A percentile compares a stretch with the other conserved stretches of the same genome.
phyloP scores from a whole-genome alignment of 192 early-diverging fungal genomes.

The Coemansia sp. region DNA sequence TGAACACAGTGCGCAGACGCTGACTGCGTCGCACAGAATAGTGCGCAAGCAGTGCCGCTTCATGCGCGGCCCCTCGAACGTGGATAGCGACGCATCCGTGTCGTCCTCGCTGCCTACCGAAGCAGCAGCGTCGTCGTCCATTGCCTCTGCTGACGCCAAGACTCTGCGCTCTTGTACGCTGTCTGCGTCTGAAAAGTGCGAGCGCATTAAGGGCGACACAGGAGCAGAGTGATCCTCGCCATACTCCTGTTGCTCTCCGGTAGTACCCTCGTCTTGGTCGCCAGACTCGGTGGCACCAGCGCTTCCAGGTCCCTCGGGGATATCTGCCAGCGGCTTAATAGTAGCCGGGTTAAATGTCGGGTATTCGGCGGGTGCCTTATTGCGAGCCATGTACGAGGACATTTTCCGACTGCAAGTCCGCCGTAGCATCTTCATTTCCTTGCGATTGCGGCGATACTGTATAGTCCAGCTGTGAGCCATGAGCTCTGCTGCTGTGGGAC shows the following conservation, averaged over 20 bases:
- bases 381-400: slow-evolving; percentile 50
- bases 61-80: slow-evolving; percentile 52
- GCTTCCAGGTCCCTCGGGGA: slow-evolving; percentile 9
- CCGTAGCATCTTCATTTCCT: slow-evolving; percentile 57
- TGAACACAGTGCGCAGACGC: slow-evolving; percentile 40
- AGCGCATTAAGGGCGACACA: not conserved
- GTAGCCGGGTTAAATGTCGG: slow-evolving; percentile 39
- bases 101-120: slow-evolving; percentile 34
- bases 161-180: not conserved
- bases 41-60: slow-evolving; percentile 54
- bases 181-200: not conserved
- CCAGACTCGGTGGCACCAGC: slow-evolving; percentile 3
- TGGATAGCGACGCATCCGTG: slow-evolving; percentile 51
- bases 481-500: slow-evolving; percentile 76
- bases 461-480: slow-evolving; percentile 78
- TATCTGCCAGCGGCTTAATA: slow-evolving; percentile 25
- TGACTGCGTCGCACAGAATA: slow-evolving; percentile 41
- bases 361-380: slow-evolving; percentile 20
- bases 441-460: slow-evolving; percentile 49
- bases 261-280: not conserved
- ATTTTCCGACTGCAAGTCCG: slow-evolving; percentile 58
- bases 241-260: not conserved
- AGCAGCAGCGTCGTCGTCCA: not conserved
- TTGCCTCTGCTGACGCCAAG: not conserved
- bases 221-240: not conserved